Evolutionary conservation across 2,329 filamentous ascomycete genomes (phyloP).

Genomic region (Calonectria pseudoturangicola): DNA sequence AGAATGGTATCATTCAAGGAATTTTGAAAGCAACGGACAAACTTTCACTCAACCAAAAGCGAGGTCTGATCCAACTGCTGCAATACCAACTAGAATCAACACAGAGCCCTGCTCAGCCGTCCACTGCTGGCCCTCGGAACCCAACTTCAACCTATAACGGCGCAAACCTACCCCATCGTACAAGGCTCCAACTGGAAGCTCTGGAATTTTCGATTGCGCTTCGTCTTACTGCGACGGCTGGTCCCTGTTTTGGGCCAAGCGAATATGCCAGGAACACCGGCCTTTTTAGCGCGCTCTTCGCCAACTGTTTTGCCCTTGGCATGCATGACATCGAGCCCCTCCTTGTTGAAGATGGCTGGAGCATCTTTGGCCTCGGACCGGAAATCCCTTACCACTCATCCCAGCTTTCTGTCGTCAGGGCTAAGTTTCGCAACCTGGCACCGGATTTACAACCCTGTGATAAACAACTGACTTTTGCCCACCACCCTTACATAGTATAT

Average conservation of each 20-base stretch:
- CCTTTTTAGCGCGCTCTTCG: conserved; percentile 60
- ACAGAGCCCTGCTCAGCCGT: background rate
- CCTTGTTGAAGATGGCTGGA: conserved; percentile 55
- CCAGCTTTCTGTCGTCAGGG: conserved; percentile 51
- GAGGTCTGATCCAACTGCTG: conserved; percentile 47
- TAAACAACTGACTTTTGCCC: conserved; percentile 57
- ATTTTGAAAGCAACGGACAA: conserved; percentile 44
- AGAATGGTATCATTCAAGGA: conserved; percentile 36
- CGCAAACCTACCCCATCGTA: conserved; percentile 23
- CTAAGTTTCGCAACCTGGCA: conserved; percentile 50
- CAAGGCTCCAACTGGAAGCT: conserved; percentile 47
- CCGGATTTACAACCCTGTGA: conserved; percentile 58
- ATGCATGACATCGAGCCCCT: conserved; percentile 52
- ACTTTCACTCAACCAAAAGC: conserved; percentile 48
- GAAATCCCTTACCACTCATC: conserved; percentile 50
- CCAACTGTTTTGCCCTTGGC: conserved; percentile 61
- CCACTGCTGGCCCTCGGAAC: background rate
- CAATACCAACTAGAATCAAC: conserved; percentile 43
- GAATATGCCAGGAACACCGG: conserved; percentile 47
- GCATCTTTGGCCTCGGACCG: conserved; percentile 56
- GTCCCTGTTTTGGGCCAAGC: conserved; percentile 42
- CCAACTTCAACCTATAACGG: background rate
- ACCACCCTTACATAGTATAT: conserved; percentile 60
- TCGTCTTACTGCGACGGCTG: conserved; percentile 31
- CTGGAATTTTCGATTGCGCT: conserved; percentile 49